Base-by-base conservation (phyloP, 2,329 filamentous ascomycete species). In the Stachybotrys chlorohalonatus region DNA sequence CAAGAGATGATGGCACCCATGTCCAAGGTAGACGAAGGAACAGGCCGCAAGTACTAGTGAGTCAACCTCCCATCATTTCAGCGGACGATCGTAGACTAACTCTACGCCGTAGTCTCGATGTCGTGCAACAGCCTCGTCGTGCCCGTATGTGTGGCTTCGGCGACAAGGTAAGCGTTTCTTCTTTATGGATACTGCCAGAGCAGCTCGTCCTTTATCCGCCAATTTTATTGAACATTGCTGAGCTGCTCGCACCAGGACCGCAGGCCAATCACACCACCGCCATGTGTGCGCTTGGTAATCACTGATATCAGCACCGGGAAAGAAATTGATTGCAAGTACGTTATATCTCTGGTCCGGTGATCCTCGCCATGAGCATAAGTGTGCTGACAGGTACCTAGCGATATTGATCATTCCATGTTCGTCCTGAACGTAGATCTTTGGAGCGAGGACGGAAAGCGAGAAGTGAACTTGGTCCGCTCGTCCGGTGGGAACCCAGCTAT, bases 71-170 rank as follows among this genome's bases (percentile, higher is more conserved):
- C n/a, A 7, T 39, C 31, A 11, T 42, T 42, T 13, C 36, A 5
- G 36, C 6, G 36, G 36, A 9, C 13, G 9, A 42, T 13, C 36
- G 8, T 13, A 5, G 36, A 42, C 36, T 42, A 42, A 42, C 39
- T 48, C 47, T 11, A 15, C 42, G 42, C 36, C 54, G 57, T 60
- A 87, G 85, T 58, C 80, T 96, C 52, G 77, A 86, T 60, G 90
- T 96, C 57, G 85, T 89, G 61, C 94, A 99, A 74, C 91, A 97
- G 70, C 94, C 94, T 52, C 81, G 90, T 64, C 85, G 94, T 64
- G 94, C 94, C 60, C 89, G 94, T 58, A 97, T 97, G 94, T 99
- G 94, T 75, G 94, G 94, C 7, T 99, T 97, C 74, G 94, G 94
- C 58, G 94, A 99, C 76, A 99, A 97, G 81, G 90, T 94, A 73